Conservation (phyloP, 1,284 basidiomycete genomes). For the Moniliophthora roreri region DNA sequence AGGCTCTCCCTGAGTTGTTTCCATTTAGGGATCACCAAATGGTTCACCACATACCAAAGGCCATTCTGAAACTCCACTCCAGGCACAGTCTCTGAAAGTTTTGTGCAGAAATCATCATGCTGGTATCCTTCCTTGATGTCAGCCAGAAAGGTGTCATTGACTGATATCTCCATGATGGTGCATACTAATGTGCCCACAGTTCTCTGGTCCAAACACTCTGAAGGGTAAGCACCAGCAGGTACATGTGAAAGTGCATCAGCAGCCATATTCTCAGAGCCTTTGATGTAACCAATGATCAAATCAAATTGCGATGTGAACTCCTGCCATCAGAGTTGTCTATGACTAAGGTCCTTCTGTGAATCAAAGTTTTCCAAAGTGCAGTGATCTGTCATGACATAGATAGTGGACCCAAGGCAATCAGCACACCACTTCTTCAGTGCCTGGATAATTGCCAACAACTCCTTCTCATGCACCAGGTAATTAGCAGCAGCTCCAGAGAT, state of each 20-base stretch:
- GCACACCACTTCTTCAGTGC: conserved; percentile 33
- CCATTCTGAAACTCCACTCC: not conserved
- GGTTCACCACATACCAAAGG: conserved; percentile 13
- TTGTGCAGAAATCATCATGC: not conserved
- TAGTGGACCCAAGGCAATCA: conserved; percentile 30
- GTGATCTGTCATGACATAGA: conserved; percentile 39
- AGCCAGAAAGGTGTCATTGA: conserved; percentile 19
- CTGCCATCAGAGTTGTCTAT: conserved; percentile 33
- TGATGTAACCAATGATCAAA: conserved; percentile 32
- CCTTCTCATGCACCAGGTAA: conserved; percentile 37
- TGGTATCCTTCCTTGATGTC: conserved; percentile 2
- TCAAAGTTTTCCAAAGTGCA: conserved; percentile 34
- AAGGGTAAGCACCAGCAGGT: not conserved
- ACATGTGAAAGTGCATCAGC: conserved; percentile 6
- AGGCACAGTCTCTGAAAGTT: not conserved
- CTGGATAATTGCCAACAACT: conserved; percentile 32
- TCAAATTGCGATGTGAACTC: conserved; percentile 36
- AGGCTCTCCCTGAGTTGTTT: conserved; percentile 20
- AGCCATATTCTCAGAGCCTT: conserved; percentile 2
- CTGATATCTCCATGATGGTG: not conserved
- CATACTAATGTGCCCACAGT: not conserved
- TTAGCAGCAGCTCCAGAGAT: conserved; percentile 31
- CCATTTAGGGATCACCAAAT: conserved; percentile 24
- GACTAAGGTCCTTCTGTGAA: conserved; percentile 32
- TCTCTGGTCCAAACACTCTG: too few relatives aligned